phyloP scores from a whole-genome alignment of 805 yeast genomes.

The Lipomyces oligophaga region DNA sequence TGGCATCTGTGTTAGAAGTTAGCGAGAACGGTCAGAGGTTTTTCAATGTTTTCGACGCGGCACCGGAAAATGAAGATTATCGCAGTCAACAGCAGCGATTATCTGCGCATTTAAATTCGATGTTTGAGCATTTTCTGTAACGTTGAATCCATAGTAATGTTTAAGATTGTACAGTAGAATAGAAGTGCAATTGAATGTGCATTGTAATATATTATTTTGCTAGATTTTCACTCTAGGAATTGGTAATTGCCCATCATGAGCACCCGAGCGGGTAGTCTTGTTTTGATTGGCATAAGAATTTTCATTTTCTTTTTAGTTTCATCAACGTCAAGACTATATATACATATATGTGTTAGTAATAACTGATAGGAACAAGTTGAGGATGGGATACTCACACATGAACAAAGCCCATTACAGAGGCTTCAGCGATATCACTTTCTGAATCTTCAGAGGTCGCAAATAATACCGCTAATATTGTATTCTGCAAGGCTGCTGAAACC shows the following conservation, averaged over 20 bases:
- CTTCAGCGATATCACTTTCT: constrained; percentile 47
- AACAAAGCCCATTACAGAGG: constrained; percentile 74
- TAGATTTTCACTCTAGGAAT: constrained; percentile 60
- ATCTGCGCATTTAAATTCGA: constrained; percentile 13
- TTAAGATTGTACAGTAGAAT: not conserved
- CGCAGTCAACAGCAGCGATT: constrained; percentile 29
- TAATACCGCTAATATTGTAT: constrained; percentile 66
- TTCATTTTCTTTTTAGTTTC: constrained; percentile 66
- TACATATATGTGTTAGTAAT: constrained; percentile 5
- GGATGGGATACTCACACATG: constrained; percentile 45
- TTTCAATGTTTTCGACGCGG: constrained; percentile 94
- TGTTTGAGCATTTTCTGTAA: constrained; percentile 27
- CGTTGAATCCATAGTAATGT: not conserved
- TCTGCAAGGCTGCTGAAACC: constrained; percentile 52
- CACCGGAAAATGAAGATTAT: constrained; percentile 79
- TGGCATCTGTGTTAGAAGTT: constrained; percentile 94
- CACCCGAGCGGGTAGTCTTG: constrained; percentile 71
- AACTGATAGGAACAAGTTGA: not conserved
- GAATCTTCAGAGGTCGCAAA: constrained; percentile 49
- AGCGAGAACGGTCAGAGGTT: constrained; percentile 60
- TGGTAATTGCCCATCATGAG: constrained; percentile 73
- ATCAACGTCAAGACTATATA: constrained; percentile 54
- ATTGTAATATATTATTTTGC: not conserved
- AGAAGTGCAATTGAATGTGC: not conserved
- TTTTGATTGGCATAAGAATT: constrained; percentile 82